Base-by-base conservation (phyloP, 371 early-diverging fungal species). In the Quaeritorhiza haematococci region DNA sequence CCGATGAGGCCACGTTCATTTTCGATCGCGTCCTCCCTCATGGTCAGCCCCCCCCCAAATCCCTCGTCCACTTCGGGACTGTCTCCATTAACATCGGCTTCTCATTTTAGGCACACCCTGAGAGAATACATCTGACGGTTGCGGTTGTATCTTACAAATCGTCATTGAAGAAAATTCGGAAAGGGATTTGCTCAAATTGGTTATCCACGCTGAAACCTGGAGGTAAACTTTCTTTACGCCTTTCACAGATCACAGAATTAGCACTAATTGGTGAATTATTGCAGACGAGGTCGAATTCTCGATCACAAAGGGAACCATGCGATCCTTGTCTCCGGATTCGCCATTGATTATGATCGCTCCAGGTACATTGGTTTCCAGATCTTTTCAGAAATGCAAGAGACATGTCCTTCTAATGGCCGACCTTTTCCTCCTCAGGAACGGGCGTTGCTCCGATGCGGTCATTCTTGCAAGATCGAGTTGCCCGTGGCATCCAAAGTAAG, bases 371-470 rank as follows among this genome's bases (percentile, higher is more conserved):
- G 26, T 15, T 13, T 15, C 26, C 33, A 10, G 15, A 30, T 8
- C 10, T 8, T 6, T 19, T 6, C 23, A n/a, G 26, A 19, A 7
- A 21, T n/a, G 6, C 46, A 45, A 44, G 46, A 4, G 1, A 13
- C 33, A n/a, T 21, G 43, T 55, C 10, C 47, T n/a, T 6, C 7
- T 24, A 3, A 5, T 35, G 54, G 10, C 44, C 8, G 17, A 3
- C 4, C 41, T 19, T n/a, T 43, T 46, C 43, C 43, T 21, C 23
- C 19, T 0, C 27, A 49, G 91, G 93, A 21, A 89, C 91, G 1
- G 94, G 94, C n/a, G 76, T 94, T 19, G 87, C 94, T 2, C 93
- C 95, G 3, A 91, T 95, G 86, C 80, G 91, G 34, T 79, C 91
- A 33, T 84, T 95, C 55, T 53, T 95, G n/a, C 78, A 88, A 53